Percentiles rank a stretch among this genome's conserved stretches.
These are phyloP conservation scores for Aphanocladium album DNA, from an alignment of 2,329 filamentous ascomycete genomes.

Conservation along the genomic window DNA sequence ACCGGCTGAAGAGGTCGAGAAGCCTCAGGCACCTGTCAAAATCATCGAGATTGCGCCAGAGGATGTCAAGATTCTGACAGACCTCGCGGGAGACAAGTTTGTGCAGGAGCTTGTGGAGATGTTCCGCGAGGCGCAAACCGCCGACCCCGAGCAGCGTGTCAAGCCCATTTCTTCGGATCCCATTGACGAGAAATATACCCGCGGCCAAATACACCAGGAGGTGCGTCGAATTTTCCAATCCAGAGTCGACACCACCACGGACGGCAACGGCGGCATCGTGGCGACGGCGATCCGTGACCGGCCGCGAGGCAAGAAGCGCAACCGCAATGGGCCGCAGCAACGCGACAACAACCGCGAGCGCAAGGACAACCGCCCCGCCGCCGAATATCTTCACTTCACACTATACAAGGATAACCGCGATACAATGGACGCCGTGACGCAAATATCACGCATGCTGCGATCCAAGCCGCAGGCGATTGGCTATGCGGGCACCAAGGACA, in stretches of 20 bases:
- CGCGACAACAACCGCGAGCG: conserved; percentile 22
- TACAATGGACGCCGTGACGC: conserved; percentile 84
- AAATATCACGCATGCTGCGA: conserved; percentile 68
- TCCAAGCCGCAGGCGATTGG: conserved; percentile 69
- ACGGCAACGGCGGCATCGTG: conserved; percentile 53
- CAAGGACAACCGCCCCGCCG: conserved; percentile 35
- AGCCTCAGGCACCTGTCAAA: conserved; percentile 17
- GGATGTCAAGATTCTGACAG: conserved; percentile 31
- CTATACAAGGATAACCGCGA: conserved; percentile 97
- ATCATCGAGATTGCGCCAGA: conserved; percentile 26
- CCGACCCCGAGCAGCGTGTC: conserved; percentile 22
- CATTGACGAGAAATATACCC: conserved; percentile 40
- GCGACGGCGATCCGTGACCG: conserved; percentile 57
- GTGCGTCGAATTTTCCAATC: conserved; percentile 77
- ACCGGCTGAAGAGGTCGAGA: conserved; percentile 18
- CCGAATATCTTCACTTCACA: conserved; percentile 83
- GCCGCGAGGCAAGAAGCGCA: conserved; percentile 25
- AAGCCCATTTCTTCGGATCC: conserved; percentile 35
- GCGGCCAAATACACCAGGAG: conserved; percentile 49
- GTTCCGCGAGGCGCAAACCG: conserved; percentile 32
- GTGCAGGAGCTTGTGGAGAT: conserved; percentile 37
- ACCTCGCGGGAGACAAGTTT: conserved; percentile 35
- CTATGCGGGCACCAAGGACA: conserved; percentile 83
- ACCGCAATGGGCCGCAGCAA: conserved; percentile 14
- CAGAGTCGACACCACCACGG: conserved; percentile 69